Base-by-base conservation (phyloP, 768 basidiomycete species). In the Myochromella boudieri region DNA sequence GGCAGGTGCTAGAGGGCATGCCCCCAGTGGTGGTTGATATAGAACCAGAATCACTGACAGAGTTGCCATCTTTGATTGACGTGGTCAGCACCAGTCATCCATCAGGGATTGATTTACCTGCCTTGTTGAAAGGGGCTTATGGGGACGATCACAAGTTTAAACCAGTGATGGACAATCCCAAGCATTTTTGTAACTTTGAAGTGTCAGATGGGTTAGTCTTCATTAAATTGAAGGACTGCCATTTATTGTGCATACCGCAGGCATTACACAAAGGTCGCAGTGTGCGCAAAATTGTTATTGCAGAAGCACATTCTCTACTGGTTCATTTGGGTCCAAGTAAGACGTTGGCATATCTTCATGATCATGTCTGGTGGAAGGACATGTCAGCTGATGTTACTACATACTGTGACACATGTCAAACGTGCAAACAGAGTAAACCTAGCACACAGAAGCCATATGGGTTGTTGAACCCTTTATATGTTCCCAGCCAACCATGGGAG, bases 271-370 rank as follows among this genome's bases (percentile, higher is more conserved):
- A 53, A 0, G 57, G 53, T 2, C 5, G 18, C 6, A 34, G n/a
- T 14, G 14, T 34, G 6, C 14, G 33, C 6, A 17, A 34, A 14
- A 34, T 34, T 34, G 33, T 34, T 6, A 34, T 34, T 17, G 5
- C 33, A 6, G 14, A 34, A 17, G 33, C 33, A 6, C 33, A 34
- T 34, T 34, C 33, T 14, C 33, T 34, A 5, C 33, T 34, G 6
- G 33, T 17, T 6, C 71, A 72, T 38, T 48, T 71, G 0, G 68
- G 70, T 6, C 12, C 44, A 0, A 22, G 18, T 8, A 72, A 72
- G 37, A 72, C 68, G 0, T 11, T 69, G 0, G 17, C 40, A 6
- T 34, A 6, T 14, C 5, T 34, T 14, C 5, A 17, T 12, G 14
- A 6, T 6, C 33, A 34, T 6, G 5, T 34, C 5, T 34, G 33